Evolutionary conservation across 1,284 basidiomycete species (phyloP), one percentile per base, ranked within the genome.

Genomic region (Melampsora americana): DNA sequence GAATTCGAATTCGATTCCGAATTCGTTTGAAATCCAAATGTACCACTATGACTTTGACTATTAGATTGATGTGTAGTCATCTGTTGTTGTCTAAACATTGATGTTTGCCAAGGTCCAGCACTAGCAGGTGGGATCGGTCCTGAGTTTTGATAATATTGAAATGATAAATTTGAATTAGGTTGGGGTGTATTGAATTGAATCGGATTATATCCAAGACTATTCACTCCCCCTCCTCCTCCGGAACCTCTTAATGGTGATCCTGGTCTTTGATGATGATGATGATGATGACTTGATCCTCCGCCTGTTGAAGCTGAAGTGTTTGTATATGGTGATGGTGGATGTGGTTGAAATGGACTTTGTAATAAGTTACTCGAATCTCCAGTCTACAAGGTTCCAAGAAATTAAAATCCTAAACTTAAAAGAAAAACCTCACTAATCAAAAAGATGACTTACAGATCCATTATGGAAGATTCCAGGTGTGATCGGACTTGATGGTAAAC

Each of bases 331-430:
- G 35, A 28, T 44, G 35, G 30, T 18, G 14, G 2, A 46, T 74
- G 64, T 39, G 64, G 65, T 30, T 74, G 72, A 42, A 74, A 74
- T 59, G 72, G 72, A 32, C 72, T 74, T 50, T 67, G 64, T 16
- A 66, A 62, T 28, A 16, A 62, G 23, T 26, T n/a, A 44, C 20
- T 61, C 30, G 42, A 23, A 46, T 32, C 28, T 46, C n/a, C 18
- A 12, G 18, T 53, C 50, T 26, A 60, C 59, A 44, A 5, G 9
- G 46, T 20, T 48, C 11, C 59, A 26, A n/a, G 59, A 26, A 5
- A 65, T 16, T 5, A 26, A 56, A 50, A 2, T 26, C 5, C 20
- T n/a, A n/a, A n/a, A n/a, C n/a, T n/a, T n/a, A n/a, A n/a, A n/a
- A n/a, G n/a, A n/a, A n/a, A n/a, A n/a, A n/a, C n/a, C n/a, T n/a